Evolutionary conservation across 306 rosid species (phyloP).

Genomic region (Herpetospermum pedunculosum): DNA sequence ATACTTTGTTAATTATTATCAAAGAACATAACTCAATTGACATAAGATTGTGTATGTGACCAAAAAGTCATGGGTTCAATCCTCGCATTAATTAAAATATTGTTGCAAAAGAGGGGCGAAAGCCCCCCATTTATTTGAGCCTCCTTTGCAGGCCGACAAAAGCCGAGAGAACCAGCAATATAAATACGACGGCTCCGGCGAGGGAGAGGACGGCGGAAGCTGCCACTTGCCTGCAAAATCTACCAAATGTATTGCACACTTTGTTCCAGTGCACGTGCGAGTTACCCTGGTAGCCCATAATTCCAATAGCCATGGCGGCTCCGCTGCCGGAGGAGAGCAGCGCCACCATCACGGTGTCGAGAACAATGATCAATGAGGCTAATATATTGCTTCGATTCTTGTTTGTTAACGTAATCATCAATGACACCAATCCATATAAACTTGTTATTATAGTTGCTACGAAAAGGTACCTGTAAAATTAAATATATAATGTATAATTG

Average conservation of each 20-base stretch:
- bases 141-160: slow-evolving; percentile 12
- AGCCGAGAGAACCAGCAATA: slow-evolving; percentile 29
- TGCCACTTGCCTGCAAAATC: slow-evolving; percentile 35
- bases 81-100: too few relatives aligned
- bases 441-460: slow-evolving; percentile 47
- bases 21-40: too few relatives aligned
- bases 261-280: slow-evolving; percentile 55
- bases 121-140: slow-evolving; percentile 1
- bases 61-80: too few relatives aligned
- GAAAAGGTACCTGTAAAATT: slow-evolving; percentile 36
- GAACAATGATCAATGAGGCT: slow-evolving; percentile 5
- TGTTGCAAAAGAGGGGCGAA: neutral
- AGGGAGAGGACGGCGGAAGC: slow-evolving; percentile 30
- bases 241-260: slow-evolving; percentile 51
- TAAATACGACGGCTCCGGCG: slow-evolving; percentile 30
- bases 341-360: slow-evolving; percentile 46
- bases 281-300: slow-evolving; percentile 51
- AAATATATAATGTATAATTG: too few relatives aligned
- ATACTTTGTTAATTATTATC: too few relatives aligned
- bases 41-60: too few relatives aligned
- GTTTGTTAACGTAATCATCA: slow-evolving; percentile 14
- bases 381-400: slow-evolving; percentile 17
- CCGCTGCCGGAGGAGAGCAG: slow-evolving; percentile 59
- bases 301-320: slow-evolving; percentile 34
- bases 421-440: slow-evolving; percentile 33